Evolutionary conservation across 495 filamentous ascomycete species (phyloP), one percentile per base, ranked within the genome.

Genomic region (Friedmanniomyces simplex): DNA sequence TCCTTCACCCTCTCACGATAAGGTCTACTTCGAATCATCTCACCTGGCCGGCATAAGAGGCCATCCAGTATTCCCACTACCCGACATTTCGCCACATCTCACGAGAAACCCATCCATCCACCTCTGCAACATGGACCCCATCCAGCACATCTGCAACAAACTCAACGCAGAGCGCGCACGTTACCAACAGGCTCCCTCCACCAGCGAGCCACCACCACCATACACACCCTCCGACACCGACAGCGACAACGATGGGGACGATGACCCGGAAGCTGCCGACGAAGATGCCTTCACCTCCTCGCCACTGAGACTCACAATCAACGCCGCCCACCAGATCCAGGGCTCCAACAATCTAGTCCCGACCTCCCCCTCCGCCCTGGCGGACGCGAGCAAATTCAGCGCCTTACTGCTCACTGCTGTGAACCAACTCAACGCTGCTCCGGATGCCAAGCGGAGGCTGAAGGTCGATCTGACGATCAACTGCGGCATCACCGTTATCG

Each of bases 271-370:
- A 26, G 1, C 14, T 22, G 61, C 60, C 24, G 32, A 37, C 34
- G 47, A 52, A 5, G 25, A 36, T 12, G 24, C n/a, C 28, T 20
- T 11, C 5, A 2, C 49, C 22, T 25, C 55, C 0, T 26, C 49
- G 7, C 54, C 59, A 34, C n/a, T 59, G n/a, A 57, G 25, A 14
- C 37, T 66, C 24, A 61, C 57, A 28, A 63, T 66, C 52, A 61
- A 66, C 49, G 61, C 60, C 49, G 57, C 61, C 11, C 48, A 55
- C 48, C 26, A 32, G 22, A 61, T 66, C 61, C 51, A 55, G n/a
- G 63, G 63, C 50, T 39, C 20, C 49, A 51, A 55, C 61, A 66
- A 66, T 58, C 51, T 59, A 25, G 50, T 66, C 24, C 58, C 59
- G 16, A 63, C 58, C 36, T 49, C 55, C 7, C 54, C 57, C 2